Evolutionary conservation across 306 rosid species (phyloP), one percentile per base, ranked within the genome.

Genomic region (Prunus salicina): DNA sequence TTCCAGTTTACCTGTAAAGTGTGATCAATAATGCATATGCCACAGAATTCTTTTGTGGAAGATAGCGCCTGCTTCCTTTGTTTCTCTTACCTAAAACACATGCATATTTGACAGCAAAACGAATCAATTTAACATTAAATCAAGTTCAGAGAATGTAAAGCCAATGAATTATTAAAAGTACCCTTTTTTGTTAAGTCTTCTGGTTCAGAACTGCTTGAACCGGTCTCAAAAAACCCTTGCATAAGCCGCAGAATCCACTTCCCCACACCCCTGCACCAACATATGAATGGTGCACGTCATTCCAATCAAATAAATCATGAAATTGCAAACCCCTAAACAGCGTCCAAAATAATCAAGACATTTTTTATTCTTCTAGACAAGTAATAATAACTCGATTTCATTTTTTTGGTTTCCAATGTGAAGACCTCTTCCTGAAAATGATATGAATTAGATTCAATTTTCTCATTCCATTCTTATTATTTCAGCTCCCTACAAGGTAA

Each of bases 181-280:
- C 93, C 96, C 82, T 80, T 83, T 82, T 84, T 75, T 24, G 81
- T 71, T 88, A 81, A 51, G 60, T 83, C 89, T 77, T 88, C 95
- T 6, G 84, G 85, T 84, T 84, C 96, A 76, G 88, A 80, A 79
- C 28, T 75, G 75, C 81, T 89, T 46, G 91, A 81, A 72, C 69
- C 67, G 0, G 81, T 76, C 75, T 87, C 91, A 78, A 94, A 94
- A 78, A 85, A 90, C 6, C 87, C 98, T 84, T 94, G 91, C 88
- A 90, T 85, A 72, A 88, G 93, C 87, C 57, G 86, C 85, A 91
- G 88, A 69, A 95, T 95, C 96, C 95, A 90, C 80, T 95, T 95
- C 47, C 98, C 98, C 65, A 92, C 96, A 61, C 98, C 98, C 86
- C 98, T 95, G 19, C 51, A 70, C 64, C 67, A 87, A 49, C 74